Evolutionary conservation across 2,329 filamentous ascomycete genomes (phyloP).

Genomic region (Arthrocladium fulminans): DNA sequence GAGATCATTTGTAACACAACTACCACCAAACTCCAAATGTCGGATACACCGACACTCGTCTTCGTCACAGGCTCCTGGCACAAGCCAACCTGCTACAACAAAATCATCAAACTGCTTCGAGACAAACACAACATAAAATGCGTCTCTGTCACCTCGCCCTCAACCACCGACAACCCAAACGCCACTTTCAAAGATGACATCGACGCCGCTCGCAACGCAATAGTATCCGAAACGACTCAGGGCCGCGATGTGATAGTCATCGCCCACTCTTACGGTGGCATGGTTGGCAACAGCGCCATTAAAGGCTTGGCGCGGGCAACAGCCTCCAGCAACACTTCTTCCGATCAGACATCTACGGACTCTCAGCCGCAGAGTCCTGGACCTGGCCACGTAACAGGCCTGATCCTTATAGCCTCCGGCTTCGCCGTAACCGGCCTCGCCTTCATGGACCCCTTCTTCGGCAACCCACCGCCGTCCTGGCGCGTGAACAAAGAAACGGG

Average conservation of each 20-base stretch:
- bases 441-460: conserved; percentile 37
- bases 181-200: conserved; percentile 38
- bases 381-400: conserved; percentile 36
- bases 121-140: conserved; percentile 27
- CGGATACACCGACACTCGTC: conserved; percentile 32
- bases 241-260: conserved; percentile 40
- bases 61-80: conserved; percentile 46
- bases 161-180: conserved; percentile 27
- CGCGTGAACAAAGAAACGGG: conserved; percentile 33
- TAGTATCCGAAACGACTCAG: conserved; percentile 29
- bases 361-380: neutral
- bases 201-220: conserved; percentile 31
- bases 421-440: conserved; percentile 31
- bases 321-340: conserved; percentile 9
- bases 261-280: conserved; percentile 43
- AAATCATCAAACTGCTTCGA: conserved; percentile 29
- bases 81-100: conserved; percentile 30
- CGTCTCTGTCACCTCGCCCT: conserved; percentile 33
- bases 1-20: no score
- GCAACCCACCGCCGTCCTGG: conserved; percentile 38
- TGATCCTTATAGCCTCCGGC: conserved; percentile 40
- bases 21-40: no score
- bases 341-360: conserved; percentile 1
- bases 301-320: conserved; percentile 32
- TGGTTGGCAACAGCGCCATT: conserved; percentile 40